Evolutionary conservation across 148 eudicot genomes (phyloP), one percentile per base, ranked within the genome.

Genomic region (Vaccinium darrowii): DNA sequence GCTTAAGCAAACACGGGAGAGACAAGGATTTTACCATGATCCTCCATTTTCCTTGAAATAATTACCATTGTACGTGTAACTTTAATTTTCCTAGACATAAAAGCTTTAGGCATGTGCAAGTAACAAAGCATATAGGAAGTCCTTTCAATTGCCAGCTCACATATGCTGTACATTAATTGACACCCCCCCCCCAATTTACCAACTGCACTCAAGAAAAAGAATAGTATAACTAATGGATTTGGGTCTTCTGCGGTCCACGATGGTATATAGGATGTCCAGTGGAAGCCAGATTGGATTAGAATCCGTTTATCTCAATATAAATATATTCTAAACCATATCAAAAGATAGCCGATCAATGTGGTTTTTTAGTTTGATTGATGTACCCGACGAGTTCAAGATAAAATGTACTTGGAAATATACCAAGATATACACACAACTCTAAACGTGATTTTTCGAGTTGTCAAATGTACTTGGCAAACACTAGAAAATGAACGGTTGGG

Each of bases 61-160:
- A 43, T 43, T 43, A 43, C 47, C 47, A 43, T 43, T 43, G 47
- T 43, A 43, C 47, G 33, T 23, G 30, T 65, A 23, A 9, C 10
- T 65, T 9, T 65, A 33, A 23, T 65, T 65, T n/a, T 65, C 72
- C 3, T 23, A 13, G 72, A 10, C 72, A 63, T n/a, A 63, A 10
- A 63, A 63, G 69, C 69, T 21, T n/a, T 7, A 60, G 63, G 11
- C 69, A 23, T 23, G 50, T 19, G 79, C 79, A 10, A 13, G 50
- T 8, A 16, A 33, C 82, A 30, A 56, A 8, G 27, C 67, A 58
- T 33, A 36, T 51, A 58, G 27, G 11, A 58, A 23, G 23, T 33
- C 82, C 71, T 5, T 80, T 30, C 71, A 80, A 80, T 58, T 80
- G 82, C 71, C 82, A 80, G 39, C 82, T 58, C 71, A 80, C 58